Conservation (phyloP, 31 red algal genomes). For the Bonnemaisonia californica region DNA sequence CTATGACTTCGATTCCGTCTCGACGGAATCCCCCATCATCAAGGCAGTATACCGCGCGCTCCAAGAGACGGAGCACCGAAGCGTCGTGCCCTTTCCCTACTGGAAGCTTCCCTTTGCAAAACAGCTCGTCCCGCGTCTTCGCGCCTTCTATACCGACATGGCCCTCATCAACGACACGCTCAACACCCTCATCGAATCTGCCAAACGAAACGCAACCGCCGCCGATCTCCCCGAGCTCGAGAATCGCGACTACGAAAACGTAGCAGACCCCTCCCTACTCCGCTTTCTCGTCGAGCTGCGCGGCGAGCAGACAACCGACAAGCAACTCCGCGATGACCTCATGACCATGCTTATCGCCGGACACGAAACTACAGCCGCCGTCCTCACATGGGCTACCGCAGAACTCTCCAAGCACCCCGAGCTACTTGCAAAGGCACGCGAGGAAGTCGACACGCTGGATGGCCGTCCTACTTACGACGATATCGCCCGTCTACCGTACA, state of each 20-base stretch:
- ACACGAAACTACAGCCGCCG: constrained; percentile 85
- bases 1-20: constrained; percentile 80
- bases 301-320: constrained; percentile 78
- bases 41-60: constrained; percentile 82
- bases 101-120: constrained; percentile 77
- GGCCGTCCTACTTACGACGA: constrained; percentile 69
- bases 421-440: constrained; percentile 50
- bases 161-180: constrained; percentile 78
- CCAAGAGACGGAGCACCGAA: constrained; percentile 82
- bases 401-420: constrained; percentile 75
- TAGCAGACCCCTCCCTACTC: constrained; percentile 77
- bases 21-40: constrained; percentile 77
- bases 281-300: constrained; percentile 87
- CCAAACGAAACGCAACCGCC: constrained; percentile 46
- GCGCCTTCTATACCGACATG: constrained; percentile 81
- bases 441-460: constrained; percentile 80
- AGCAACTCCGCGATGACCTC: constrained; percentile 87
- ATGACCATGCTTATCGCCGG: constrained; percentile 91
- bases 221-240: constrained; percentile 66
- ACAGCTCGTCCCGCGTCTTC: constrained; percentile 66
- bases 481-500: constrained; percentile 48
- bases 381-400: constrained; percentile 82
- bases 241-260: constrained; percentile 79
- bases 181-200: constrained; percentile 62
- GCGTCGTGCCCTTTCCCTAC: constrained; percentile 64